A percentile compares a stretch with the other conserved stretches of the same genome.
phyloP scores from a whole-genome alignment of 2,329 filamentous ascomycete genomes.

The Cordyceps cateniannulata region DNA sequence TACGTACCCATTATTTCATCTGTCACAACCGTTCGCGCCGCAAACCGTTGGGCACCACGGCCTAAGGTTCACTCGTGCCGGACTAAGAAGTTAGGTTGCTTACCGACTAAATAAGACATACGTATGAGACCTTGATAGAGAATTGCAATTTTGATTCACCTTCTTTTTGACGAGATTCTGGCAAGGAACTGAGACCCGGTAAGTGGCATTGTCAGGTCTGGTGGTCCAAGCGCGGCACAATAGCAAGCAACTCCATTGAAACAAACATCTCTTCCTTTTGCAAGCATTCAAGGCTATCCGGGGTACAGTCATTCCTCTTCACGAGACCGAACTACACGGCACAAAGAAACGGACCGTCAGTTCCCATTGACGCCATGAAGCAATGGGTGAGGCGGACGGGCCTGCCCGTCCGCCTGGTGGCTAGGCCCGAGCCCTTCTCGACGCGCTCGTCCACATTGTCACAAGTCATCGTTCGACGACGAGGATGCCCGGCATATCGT shows the following conservation, averaged over 20 bases:
- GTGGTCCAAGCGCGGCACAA: conserved; percentile 5
- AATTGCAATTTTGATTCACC: too few species aligned
- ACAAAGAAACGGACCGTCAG: not conserved
- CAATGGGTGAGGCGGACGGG: not conserved
- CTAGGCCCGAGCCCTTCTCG: not conserved
- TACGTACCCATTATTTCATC: too few species aligned
- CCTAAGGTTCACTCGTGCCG: too few species aligned
- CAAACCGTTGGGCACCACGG: too few species aligned
- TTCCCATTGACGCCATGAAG: not conserved
- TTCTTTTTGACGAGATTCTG: too few species aligned
- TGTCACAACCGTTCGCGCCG: too few species aligned
- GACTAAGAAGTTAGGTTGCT: too few species aligned
- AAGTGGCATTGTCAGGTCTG: not conserved
- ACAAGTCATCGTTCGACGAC: not conserved
- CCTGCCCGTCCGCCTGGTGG: not conserved
- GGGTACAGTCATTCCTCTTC: not conserved
- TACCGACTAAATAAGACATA: too few species aligned
- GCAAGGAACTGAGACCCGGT: too few species aligned
- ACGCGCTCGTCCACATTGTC: not conserved
- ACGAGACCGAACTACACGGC: not conserved
- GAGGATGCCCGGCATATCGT: not conserved
- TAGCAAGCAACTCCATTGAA: conserved; percentile 8
- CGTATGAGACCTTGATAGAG: too few species aligned
- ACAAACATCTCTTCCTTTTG: not conserved
- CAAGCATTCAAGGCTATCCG: not conserved